Conservation (phyloP, 192 early-diverging fungal species). For the Linderina pennispora region DNA sequence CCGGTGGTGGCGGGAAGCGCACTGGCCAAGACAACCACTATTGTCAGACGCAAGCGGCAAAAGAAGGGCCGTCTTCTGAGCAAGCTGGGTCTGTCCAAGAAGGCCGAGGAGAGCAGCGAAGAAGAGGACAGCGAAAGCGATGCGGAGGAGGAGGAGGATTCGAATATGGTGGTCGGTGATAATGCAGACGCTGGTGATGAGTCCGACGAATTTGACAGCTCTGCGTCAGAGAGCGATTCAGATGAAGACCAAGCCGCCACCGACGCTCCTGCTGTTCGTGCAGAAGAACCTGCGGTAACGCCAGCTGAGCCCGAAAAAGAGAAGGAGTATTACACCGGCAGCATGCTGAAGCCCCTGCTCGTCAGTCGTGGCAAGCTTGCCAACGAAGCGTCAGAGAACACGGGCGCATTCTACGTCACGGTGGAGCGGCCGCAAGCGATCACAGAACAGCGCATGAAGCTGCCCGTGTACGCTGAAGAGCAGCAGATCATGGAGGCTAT, state of each 20-base stretch:
- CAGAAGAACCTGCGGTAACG: too few relatives aligned
- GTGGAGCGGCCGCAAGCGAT: slow-evolving; percentile 72
- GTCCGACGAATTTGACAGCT: slow-evolving; percentile 70
- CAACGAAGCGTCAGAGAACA: background rate
- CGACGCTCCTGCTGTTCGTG: background rate
- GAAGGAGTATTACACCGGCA: slow-evolving; percentile 27
- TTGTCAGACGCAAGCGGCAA: slow-evolving; percentile 48
- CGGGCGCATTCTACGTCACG: slow-evolving; percentile 58
- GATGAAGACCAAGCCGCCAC: slow-evolving; percentile 10
- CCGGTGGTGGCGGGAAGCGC: slow-evolving; percentile 29
- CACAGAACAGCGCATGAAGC: slow-evolving; percentile 64
- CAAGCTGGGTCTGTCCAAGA: slow-evolving; percentile 24
- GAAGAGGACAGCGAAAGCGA: slow-evolving; percentile 1
- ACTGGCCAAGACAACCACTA: slow-evolving; percentile 18
- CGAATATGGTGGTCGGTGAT: too few relatives aligned
- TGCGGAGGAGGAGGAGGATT: slow-evolving; percentile 1
- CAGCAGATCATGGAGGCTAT: slow-evolving; percentile 98
- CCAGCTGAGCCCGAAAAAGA: background rate
- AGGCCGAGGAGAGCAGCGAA: slow-evolving; percentile 4
- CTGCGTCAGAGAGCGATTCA: slow-evolving; percentile 53
- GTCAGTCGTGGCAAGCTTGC: slow-evolving; percentile 7
- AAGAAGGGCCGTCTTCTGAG: slow-evolving; percentile 46
- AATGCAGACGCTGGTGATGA: slow-evolving; percentile 2
- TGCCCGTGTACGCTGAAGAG: slow-evolving; percentile 93
- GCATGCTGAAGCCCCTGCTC: slow-evolving; percentile 32